Conservation (phyloP, 2,329 filamentous ascomycete species). For the Aspergillus calidoustus region DNA sequence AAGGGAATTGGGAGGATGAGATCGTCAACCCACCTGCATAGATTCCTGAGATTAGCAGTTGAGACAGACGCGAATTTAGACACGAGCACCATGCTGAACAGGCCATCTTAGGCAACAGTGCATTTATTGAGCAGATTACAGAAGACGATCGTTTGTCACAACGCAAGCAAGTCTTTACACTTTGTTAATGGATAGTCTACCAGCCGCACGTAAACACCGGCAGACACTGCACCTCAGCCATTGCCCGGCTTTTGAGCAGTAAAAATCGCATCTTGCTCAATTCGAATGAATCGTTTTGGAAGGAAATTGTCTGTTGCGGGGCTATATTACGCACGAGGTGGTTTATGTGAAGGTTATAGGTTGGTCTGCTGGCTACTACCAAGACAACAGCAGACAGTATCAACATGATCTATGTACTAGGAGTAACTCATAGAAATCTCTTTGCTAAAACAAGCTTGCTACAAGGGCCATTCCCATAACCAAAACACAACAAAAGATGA, state of each 20-base stretch:
- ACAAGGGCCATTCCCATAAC: constrained; percentile 10
- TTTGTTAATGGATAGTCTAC: too few species aligned
- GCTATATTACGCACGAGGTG: neutral
- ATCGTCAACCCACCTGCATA: constrained; percentile 28
- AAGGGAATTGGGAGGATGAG: constrained; percentile 34
- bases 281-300: constrained; percentile 16
- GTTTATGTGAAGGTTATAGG: too few species aligned
- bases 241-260: neutral
- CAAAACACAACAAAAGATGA: constrained; percentile 13
- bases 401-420: constrained; percentile 17
- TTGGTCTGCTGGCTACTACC: too few species aligned
- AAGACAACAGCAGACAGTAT: neutral
- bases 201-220: too few species aligned
- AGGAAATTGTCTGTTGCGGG: neutral
- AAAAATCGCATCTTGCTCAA: constrained; percentile 20
- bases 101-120: neutral
- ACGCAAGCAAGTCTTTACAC: too few species aligned
- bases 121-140: neutral
- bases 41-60: neutral
- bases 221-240: too few species aligned
- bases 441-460: neutral
- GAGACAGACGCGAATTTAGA: neutral
- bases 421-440: constrained; percentile 10
- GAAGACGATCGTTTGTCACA: neutral
- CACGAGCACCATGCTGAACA: neutral